Conservation (phyloP, 2,329 filamentous ascomycete genomes). For the Didymellaceae sp. region DNA sequence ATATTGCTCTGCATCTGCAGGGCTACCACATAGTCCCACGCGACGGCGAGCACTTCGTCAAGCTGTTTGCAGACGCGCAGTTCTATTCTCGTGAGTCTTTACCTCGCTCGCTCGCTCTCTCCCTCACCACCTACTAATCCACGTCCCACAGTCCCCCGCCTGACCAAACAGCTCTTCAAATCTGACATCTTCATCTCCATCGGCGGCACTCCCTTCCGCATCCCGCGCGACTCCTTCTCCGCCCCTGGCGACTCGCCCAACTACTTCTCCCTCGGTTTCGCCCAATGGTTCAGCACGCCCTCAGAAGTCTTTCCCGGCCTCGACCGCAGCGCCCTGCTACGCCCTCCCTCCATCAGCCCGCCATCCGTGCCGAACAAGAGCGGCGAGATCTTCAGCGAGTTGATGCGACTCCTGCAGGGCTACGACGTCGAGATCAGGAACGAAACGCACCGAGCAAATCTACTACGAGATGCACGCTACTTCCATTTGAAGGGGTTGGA, state of each 20-base stretch:
- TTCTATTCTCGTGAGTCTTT: constrained; percentile 78
- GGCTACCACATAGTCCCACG: constrained; percentile 84
- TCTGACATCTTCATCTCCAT: constrained; percentile 93
- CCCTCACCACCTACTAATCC: constrained; percentile 20
- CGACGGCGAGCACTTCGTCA: constrained; percentile 87
- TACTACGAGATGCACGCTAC: constrained; percentile 87
- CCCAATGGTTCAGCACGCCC: constrained; percentile 82
- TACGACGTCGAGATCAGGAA: constrained; percentile 80
- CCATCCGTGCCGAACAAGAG: constrained; percentile 81
- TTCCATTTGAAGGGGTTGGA: constrained; percentile 93
- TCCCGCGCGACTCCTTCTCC: constrained; percentile 85
- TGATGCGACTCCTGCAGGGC: constrained; percentile 81
- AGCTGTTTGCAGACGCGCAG: constrained; percentile 90
- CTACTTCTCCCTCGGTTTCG: constrained; percentile 92
- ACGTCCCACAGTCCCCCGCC: constrained; percentile 74
- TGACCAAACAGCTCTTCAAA: constrained; percentile 90
- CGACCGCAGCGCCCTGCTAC: constrained; percentile 76
- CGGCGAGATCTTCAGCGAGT: constrained; percentile 82
- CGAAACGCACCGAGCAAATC: constrained; percentile 75
- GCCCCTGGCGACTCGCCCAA: constrained; percentile 90
- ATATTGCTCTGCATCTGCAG: constrained; percentile 89
- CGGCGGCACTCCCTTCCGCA: constrained; percentile 84
- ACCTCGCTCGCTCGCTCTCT: background rate
- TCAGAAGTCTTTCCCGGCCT: constrained; percentile 86
- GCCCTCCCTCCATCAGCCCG: constrained; percentile 84